Conservation (phyloP, 1,139 yeast genomes). For the Kluyveromyces sp. region DNA sequence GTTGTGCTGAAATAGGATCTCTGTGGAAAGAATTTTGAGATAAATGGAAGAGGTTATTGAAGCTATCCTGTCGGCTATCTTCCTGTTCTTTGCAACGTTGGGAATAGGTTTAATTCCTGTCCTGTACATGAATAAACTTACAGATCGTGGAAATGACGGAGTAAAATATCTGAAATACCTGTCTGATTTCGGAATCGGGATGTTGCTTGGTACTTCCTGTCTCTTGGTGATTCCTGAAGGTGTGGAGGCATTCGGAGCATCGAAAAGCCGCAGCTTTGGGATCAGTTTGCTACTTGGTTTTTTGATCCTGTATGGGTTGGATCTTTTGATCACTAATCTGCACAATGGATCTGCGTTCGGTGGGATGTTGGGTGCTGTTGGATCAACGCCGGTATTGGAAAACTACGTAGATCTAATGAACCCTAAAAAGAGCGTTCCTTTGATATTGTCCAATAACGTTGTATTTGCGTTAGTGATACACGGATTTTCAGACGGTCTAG, state of each 20-base stretch:
- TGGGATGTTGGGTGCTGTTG: background rate
- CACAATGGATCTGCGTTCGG: background rate
- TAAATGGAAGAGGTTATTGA: constrained; percentile 8
- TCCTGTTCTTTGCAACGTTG: constrained; percentile 26
- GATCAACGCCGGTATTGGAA: constrained; percentile 2
- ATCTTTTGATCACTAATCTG: constrained; percentile 18
- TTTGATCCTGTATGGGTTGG: constrained; percentile 26
- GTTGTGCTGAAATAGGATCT: background rate
- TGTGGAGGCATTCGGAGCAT: constrained; percentile 37
- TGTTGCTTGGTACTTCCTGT: constrained; percentile 50
- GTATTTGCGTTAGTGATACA: constrained; percentile 55
- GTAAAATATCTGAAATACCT: constrained; percentile 19
- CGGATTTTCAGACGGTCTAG: constrained; percentile 58
- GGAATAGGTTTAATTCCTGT: constrained; percentile 35
- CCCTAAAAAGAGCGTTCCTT: constrained; percentile 17
- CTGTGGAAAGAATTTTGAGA: background rate
- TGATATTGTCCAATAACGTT: constrained; percentile 34
- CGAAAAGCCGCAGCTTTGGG: constrained; percentile 29
- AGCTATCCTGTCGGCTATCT: constrained; percentile 16
- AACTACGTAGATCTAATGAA: constrained; percentile 16
- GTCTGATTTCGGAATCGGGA: constrained; percentile 50
- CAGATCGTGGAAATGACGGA: constrained; percentile 13
- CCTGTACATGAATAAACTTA: constrained; percentile 18
- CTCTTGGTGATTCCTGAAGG: constrained; percentile 59
- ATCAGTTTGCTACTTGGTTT: constrained; percentile 29